Base-by-base conservation (phyloP, 108 stramenopile genomes). In the Cylindrotheca closterium region DNA sequence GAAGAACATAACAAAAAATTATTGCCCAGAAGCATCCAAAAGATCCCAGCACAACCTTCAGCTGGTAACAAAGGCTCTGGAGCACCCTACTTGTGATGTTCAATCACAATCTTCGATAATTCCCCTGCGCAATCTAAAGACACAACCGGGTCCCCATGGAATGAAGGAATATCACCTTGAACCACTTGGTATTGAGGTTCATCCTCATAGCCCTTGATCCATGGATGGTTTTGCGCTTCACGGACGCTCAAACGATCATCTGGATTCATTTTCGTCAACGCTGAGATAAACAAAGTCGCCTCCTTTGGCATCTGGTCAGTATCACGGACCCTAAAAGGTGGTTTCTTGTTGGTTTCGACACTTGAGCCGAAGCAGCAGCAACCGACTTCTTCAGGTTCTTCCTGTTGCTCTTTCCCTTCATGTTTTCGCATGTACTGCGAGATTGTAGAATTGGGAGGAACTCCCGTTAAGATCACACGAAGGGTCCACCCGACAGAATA, bases 401-500 rank as follows among this genome's bases (percentile, higher is more conserved):
- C 63, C 30, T 59, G 50, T 27, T 53, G 51, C 37, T 75, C 65
- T 29, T 74, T 42, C 10, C 66, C 63, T 24, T 71, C 48, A 26
- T 65, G 51, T 65, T 79, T 67, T 29, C 55, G 47, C 62, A 90
- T 66, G 73, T 84, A 93, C 27, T 86, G 81, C 1, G 85, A 84
- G 2, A 85, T 82, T 25, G 85, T 67, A 19, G 64, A 67, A 51
- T 86, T 74, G 12, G 93, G 85, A 45, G 93, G 88, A 4, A 94
- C 86, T 28, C 93, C 93, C 0, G 89, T 91, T 21, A 94, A 55
- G 47, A 88, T 75, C 49, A 86, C 80, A 19, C 85, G 78, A 57
- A 94, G 69, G 15, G 93, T 94, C 60, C 84, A 79, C 2, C 93
- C 93, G 2, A 89, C 88, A 19, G 86, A 84, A 66, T 82, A 94